Conservation (phyloP, 139 green algal genomes). For the Spirogloea muscicola region DNA sequence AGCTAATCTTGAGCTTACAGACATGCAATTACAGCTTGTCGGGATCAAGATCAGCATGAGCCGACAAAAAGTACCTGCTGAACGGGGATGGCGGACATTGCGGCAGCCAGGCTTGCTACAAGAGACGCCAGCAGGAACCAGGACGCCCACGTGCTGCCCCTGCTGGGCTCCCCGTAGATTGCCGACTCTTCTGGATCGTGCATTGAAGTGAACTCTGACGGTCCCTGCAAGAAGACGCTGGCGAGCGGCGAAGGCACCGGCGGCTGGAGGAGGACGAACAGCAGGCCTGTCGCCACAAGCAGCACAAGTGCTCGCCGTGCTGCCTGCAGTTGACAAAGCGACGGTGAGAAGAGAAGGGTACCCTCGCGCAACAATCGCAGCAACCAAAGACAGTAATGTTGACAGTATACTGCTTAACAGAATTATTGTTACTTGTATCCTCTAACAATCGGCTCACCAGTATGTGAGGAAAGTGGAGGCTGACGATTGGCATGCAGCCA, state of each 20-base stretch:
- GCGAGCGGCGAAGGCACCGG: slow-evolving; percentile 70
- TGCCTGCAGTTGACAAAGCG: slow-evolving; percentile 1
- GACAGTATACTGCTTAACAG: not conserved
- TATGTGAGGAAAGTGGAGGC: slow-evolving; percentile 57
- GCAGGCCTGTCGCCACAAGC: slow-evolving; percentile 38
- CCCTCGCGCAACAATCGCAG: not conserved
- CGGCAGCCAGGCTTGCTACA: slow-evolving; percentile 47
- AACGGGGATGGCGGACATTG: slow-evolving; percentile 42
- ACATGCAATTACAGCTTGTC: not conserved
- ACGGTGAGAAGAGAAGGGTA: not conserved
- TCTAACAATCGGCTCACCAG: slow-evolving; percentile 11
- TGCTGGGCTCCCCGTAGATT: slow-evolving; percentile 68
- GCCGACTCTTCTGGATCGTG: slow-evolving; percentile 72
- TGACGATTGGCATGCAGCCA: slow-evolving; percentile 66
- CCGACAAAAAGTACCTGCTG: slow-evolving; percentile 8
- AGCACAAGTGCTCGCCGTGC: slow-evolving; percentile 17
- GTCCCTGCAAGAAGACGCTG: slow-evolving; percentile 85
- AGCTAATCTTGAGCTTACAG: not conserved
- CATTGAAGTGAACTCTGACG: slow-evolving; percentile 72
- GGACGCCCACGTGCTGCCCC: slow-evolving; percentile 65
- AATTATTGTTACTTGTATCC: not conserved
- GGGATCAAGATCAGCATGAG: not conserved
- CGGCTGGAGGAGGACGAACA: slow-evolving; percentile 67
- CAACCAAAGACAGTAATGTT: not conserved
- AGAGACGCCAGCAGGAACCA: slow-evolving; percentile 76